Conservation (phyloP, 371 early-diverging fungal species). For the Capniomyces stellatus region DNA sequence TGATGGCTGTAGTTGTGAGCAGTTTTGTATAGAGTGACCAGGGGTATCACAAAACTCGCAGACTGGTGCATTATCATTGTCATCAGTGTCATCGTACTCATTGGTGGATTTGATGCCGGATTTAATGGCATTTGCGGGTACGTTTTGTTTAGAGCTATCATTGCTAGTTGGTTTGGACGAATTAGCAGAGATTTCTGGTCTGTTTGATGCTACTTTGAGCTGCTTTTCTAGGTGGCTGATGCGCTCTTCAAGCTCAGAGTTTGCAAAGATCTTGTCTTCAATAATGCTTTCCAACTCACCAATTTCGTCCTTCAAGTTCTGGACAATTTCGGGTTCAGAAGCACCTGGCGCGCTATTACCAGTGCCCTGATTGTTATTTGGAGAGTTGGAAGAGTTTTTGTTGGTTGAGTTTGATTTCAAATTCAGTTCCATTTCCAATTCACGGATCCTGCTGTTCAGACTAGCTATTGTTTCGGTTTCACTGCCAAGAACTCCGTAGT, state of each 20-base stretch:
- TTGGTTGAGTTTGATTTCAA: conserved; percentile 32
- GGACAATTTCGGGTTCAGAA: conserved; percentile 36
- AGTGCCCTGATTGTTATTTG: conserved; percentile 31
- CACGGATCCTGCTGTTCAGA: background rate
- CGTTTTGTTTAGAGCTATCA: conserved; percentile 13
- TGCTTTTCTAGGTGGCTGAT: conserved; percentile 32
- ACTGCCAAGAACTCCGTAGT: background rate
- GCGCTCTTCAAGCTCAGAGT: conserved; percentile 51
- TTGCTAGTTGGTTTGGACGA: background rate
- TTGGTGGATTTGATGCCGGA: conserved; percentile 8
- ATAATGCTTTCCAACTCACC: conserved; percentile 46
- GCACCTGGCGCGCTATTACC: no score
- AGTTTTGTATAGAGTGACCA: no score
- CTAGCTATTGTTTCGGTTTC: background rate
- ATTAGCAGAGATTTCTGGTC: background rate
- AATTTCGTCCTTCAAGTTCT: conserved; percentile 40
- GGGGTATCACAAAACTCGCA: no score
- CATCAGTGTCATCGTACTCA: no score
- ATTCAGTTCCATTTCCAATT: conserved; percentile 14
- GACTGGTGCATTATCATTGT: no score
- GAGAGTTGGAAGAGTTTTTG: conserved; percentile 32
- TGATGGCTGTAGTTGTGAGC: no score
- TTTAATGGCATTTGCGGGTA: conserved; percentile 53
- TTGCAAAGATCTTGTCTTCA: conserved; percentile 56
- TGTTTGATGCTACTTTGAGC: conserved; percentile 8